Base-by-base conservation (phyloP, 139 green algal genomes). In the Haematococcus lacustris region DNA sequence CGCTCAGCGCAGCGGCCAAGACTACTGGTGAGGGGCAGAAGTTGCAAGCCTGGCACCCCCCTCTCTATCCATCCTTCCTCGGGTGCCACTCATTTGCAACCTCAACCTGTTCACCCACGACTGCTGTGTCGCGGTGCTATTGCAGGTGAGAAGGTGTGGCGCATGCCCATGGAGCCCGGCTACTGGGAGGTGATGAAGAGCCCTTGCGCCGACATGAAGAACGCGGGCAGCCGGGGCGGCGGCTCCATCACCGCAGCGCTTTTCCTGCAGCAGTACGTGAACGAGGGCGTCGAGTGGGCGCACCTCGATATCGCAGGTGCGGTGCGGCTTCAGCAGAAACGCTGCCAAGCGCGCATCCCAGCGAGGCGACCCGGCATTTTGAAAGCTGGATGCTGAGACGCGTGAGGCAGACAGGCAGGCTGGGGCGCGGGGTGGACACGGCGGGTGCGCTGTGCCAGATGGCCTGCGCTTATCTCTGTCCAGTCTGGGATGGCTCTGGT, bases 261-360 rank as follows among this genome's bases (percentile, higher is more conserved):
- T 3, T 99, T 98, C 81, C 80, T 99, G 26, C 91, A 96, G 79
- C 73, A 84, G 82, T 89, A 85, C 62, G 73, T 89, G 34, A 82
- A 81, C 21, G 81, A 93, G 41, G 90, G 88, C 51, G 84, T 96
- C 28, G 73, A 92, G 66, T 98, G 93, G 93, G 88, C 90, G 3
- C 95, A 99, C 82, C 34, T 98, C 5, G 95, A 99, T 81, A 95
- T 98, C 13, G 94, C 95, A 47, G 88, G 85, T 74, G 43, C 43
- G 43, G 17, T 53, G 9, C 9, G 9, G 9, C 43, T 53, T 53
- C 9, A 53, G 43, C 43, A 53, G 66, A 40, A 33, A 34, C 5
- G 57, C 57, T 34, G 57, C 6, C 6, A 25, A 34, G 51, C n/a
- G 51, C 17, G 7, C 30, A 21, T n/a, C 41, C 6, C 6, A 28